Evolutionary conservation across 441 rosid species (phyloP).

Genomic region (Corymbia citriodora): DNA sequence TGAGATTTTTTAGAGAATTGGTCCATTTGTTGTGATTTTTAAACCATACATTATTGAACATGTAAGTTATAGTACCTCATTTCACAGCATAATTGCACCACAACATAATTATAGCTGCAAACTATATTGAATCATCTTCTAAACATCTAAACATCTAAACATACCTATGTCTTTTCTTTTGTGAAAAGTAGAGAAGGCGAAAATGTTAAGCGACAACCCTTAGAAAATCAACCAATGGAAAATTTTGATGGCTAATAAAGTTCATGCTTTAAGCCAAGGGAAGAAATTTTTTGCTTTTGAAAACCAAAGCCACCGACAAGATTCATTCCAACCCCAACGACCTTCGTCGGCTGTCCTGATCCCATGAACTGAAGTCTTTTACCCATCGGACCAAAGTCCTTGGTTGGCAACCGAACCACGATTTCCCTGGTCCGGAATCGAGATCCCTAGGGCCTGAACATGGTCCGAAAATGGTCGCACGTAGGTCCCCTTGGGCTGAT

Average conservation of each 20-base stretch:
- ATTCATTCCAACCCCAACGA: background rate
- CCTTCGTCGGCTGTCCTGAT: background rate
- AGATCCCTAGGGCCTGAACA: background rate
- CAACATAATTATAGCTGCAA: accelerated
- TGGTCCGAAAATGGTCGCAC: background rate
- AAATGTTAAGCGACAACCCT: accelerated
- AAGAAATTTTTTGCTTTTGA: background rate
- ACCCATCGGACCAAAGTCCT: background rate
- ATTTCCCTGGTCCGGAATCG: background rate
- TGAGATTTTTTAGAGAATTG: no score
- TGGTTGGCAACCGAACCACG: background rate
- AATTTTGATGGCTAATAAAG: background rate
- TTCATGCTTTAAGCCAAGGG: background rate
- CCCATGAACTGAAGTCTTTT: background rate
- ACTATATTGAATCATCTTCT: accelerated
- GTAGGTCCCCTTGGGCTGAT: background rate
- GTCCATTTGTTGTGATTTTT: background rate
- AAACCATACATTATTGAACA: accelerated
- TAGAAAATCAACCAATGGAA: background rate
- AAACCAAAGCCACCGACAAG: background rate
- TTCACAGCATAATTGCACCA: accelerated
- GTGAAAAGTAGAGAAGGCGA: accelerated
- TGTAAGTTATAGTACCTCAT: background rate
- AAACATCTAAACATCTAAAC: background rate
- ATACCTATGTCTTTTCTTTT: background rate